phyloP scores from a whole-genome alignment of 208 protist species.

The Strigomonas oncopelti region DNA sequence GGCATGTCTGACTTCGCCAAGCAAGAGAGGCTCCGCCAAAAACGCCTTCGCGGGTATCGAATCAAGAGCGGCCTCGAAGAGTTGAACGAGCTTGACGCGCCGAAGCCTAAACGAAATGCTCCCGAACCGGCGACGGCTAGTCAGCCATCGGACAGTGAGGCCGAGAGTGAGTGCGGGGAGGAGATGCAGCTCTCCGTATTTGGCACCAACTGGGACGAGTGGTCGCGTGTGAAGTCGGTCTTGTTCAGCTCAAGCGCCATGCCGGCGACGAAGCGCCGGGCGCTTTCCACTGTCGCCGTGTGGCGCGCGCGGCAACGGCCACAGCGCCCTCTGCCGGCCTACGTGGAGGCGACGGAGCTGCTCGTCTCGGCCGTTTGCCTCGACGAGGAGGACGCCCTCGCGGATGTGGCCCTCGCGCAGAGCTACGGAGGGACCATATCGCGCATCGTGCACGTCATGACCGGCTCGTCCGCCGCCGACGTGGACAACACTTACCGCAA shows the following conservation, averaged over 20 bases:
- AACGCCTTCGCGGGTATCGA: neutral
- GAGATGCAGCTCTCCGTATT: slow-evolving; percentile 39
- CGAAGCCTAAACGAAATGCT: neutral
- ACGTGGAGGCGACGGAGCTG: slow-evolving; percentile 69
- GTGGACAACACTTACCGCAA: slow-evolving; percentile 74
- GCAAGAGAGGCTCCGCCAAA: neutral
- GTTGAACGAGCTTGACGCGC: neutral
- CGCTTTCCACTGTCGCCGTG: slow-evolving; percentile 37
- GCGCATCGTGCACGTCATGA: slow-evolving; percentile 81
- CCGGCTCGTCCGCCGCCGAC: slow-evolving; percentile 66
- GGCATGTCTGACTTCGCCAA: neutral
- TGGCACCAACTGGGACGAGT: slow-evolving; percentile 60
- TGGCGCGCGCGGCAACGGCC: slow-evolving; percentile 64
- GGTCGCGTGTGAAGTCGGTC: slow-evolving; percentile 48
- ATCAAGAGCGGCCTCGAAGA: slow-evolving; percentile 6
- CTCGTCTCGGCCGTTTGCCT: slow-evolving; percentile 50
- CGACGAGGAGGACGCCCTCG: slow-evolving; percentile 40
- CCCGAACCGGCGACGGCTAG: neutral
- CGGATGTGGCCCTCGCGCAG: slow-evolving; percentile 9
- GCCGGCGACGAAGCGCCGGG: slow-evolving; percentile 28
- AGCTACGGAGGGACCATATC: slow-evolving; percentile 76
- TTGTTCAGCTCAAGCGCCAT: slow-evolving; percentile 46
- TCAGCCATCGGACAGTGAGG: neutral
- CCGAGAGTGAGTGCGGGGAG: neutral
- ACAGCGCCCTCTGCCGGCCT: slow-evolving; percentile 51